Evolutionary conservation across 1,284 basidiomycete species (phyloP).

Genomic region (Agroathelia rolfsii): DNA sequence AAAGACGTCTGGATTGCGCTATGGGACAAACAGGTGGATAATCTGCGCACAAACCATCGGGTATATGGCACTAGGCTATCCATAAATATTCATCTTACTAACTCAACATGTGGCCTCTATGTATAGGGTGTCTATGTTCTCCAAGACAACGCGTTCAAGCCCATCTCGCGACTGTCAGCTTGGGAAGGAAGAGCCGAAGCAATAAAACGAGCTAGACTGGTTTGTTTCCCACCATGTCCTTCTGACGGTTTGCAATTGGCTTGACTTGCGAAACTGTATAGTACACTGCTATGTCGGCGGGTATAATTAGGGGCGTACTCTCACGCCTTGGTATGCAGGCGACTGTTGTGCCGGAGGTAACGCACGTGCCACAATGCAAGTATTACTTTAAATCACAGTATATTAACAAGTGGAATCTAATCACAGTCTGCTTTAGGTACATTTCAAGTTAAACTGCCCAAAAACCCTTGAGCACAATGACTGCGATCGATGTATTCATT

Average conservation of each 20-base stretch:
- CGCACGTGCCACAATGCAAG: conserved; percentile 78
- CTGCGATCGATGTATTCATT: too few species aligned
- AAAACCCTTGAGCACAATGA: conserved; percentile 28
- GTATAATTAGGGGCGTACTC: conserved; percentile 77
- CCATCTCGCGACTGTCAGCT: conserved; percentile 70
- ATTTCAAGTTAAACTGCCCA: conserved; percentile 72
- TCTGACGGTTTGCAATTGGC: conserved; percentile 1
- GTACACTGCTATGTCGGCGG: conserved; percentile 74
- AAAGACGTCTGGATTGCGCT: conserved; percentile 87
- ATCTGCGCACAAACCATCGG: conserved; percentile 87
- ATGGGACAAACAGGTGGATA: conserved; percentile 94
- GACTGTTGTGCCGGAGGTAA: conserved; percentile 69
- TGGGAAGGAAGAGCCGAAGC: conserved; percentile 70
- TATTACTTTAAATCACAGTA: conserved; percentile 8
- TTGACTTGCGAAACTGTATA: conserved; percentile 19
- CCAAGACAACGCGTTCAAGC: conserved; percentile 85
- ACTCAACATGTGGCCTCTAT: conserved; percentile 4
- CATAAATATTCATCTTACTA: conserved; percentile 1
- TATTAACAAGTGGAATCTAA: background rate
- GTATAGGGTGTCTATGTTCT: conserved; percentile 84
- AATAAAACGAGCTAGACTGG: conserved; percentile 60
- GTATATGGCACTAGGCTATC: conserved; percentile 30
- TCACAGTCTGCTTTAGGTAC: conserved; percentile 40
- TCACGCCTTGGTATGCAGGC: conserved; percentile 67
- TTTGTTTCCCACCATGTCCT: conserved; percentile 25